Base-by-base conservation (phyloP, 441 rosid genomes). In the California macrophylla region DNA sequence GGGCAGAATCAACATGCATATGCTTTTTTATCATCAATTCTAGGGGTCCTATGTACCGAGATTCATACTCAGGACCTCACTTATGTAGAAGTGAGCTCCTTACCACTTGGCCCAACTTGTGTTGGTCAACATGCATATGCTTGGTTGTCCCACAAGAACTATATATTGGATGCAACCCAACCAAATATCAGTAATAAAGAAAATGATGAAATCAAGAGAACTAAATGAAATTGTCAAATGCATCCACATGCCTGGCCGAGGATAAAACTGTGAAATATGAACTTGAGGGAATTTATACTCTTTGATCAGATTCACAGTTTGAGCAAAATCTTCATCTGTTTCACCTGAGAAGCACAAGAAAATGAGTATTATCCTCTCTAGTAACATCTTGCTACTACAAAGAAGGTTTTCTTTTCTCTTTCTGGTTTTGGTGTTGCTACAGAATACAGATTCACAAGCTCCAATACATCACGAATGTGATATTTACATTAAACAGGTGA, bases 181-280 rank as follows among this genome's bases (percentile, higher is more conserved):
- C 45, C 20, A 65, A 13, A 28, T 34, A 18, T 30, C 25, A 32
- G n/a, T 40, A 1, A 34, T 18, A 18, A 64, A 61, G 26, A n/a
- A 29, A 30, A 64, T 30, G 67, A 64, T 10, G 40, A 62, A 70
- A 38, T 68, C 56, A 38, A 38, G 26, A 6, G 6, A 3, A 58
- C 7, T 20, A 36, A 7, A 64, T 30, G 28, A 73, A 75, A 50
- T 21, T 24, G 69, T 20, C 21, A 36, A 67, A 18, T 18, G 60
- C 25, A 52, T 52, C 60, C 23, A 21, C 60, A 52, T 77, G 85
- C 96, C 98, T 78, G 96, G 96, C 70, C 96, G 83, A 60, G 98
- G 97, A 85, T 93, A 93, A 80, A 91, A 91, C 80, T 93, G 96
- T 56, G 98, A 93, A 71, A 91, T 93, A 70, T 93, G 98, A 79